Evolutionary conservation across 306 rosid species (phyloP).

Genomic region (Hippophae gyantsensis): DNA sequence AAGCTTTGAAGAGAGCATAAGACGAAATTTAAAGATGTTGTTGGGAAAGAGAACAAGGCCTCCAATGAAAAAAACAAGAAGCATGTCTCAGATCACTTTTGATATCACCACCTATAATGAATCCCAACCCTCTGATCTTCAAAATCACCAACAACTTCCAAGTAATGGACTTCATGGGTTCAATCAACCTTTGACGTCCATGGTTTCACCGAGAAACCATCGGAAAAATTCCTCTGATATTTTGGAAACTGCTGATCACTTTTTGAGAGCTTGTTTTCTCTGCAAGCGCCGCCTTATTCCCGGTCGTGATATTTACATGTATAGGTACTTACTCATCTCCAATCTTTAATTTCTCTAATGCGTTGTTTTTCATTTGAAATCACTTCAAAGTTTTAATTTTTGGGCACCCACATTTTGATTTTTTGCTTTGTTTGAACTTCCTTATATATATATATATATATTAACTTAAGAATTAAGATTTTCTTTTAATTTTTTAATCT

Average conservation of each 20-base stretch:
- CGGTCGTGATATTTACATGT: constrained; percentile 86
- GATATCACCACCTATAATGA: constrained; percentile 38
- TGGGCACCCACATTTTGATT: too few species aligned
- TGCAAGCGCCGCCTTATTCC: constrained; percentile 63
- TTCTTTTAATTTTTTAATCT: too few species aligned
- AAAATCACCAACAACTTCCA: constrained; percentile 6
- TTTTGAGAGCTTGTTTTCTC: constrained; percentile 65
- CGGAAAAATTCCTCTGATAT: constrained; percentile 35
- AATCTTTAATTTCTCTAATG: neutral
- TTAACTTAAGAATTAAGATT: too few species aligned
- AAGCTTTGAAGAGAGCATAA: constrained; percentile 1
- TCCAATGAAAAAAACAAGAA: constrained; percentile 73
- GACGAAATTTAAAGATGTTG: constrained; percentile 30
- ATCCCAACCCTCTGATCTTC: constrained; percentile 19
- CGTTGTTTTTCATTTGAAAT: neutral
- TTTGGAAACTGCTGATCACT: constrained; percentile 29
- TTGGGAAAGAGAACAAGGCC: constrained; percentile 78
- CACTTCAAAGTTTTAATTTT: too few species aligned
- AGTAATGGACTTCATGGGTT: constrained; percentile 19
- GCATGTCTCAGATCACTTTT: constrained; percentile 67
- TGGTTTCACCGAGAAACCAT: constrained; percentile 32
- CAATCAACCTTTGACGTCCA: constrained; percentile 28
- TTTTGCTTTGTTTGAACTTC: neutral
- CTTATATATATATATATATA: neutral
- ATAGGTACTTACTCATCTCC: constrained; percentile 33